These are phyloP conservation scores for Penicillium sp. DNA, from an alignment of 2,329 filamentous ascomycete genomes.

Conservation along the genomic window DNA sequence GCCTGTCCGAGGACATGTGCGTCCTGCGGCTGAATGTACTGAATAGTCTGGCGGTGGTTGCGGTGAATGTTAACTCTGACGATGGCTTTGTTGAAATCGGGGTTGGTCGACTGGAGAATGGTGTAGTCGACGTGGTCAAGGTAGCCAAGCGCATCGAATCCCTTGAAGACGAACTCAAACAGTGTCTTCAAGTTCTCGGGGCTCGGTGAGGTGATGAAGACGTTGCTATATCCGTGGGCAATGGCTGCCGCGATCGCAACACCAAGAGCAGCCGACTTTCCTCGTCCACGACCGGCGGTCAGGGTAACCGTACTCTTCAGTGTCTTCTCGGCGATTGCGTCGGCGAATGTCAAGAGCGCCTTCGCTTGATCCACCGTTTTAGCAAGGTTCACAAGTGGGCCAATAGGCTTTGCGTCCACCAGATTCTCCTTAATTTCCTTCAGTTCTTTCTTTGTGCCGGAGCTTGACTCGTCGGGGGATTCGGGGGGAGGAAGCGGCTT, in stretches of 20 bases:
- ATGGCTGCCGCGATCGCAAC: slow-evolving; percentile 92
- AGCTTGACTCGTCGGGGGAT: slow-evolving; percentile 69
- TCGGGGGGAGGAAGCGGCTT: slow-evolving; percentile 76
- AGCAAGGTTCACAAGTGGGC: slow-evolving; percentile 77
- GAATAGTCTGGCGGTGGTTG: slow-evolving; percentile 94
- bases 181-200: slow-evolving; percentile 98
- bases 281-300: slow-evolving; percentile 89
- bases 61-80: slow-evolving; percentile 94
- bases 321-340: slow-evolving; percentile 95
- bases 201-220: slow-evolving; percentile 97
- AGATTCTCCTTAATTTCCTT: slow-evolving; percentile 84
- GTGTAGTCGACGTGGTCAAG: slow-evolving; percentile 96
- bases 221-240: slow-evolving; percentile 96
- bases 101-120: slow-evolving; percentile 96
- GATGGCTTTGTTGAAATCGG: slow-evolving; percentile 98
- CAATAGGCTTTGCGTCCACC: slow-evolving; percentile 80
- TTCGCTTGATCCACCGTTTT: slow-evolving; percentile 95
- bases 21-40: slow-evolving; percentile 97
- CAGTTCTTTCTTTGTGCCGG: slow-evolving; percentile 70
- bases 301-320: slow-evolving; percentile 88
- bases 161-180: slow-evolving; percentile 98
- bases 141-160: slow-evolving; percentile 91
- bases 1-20: slow-evolving; percentile 93
- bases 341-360: slow-evolving; percentile 92
- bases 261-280: slow-evolving; percentile 94